Evolutionary conservation across 2,329 filamentous ascomycete species (phyloP).

Genomic region (Aspergillus transmontanensis): DNA sequence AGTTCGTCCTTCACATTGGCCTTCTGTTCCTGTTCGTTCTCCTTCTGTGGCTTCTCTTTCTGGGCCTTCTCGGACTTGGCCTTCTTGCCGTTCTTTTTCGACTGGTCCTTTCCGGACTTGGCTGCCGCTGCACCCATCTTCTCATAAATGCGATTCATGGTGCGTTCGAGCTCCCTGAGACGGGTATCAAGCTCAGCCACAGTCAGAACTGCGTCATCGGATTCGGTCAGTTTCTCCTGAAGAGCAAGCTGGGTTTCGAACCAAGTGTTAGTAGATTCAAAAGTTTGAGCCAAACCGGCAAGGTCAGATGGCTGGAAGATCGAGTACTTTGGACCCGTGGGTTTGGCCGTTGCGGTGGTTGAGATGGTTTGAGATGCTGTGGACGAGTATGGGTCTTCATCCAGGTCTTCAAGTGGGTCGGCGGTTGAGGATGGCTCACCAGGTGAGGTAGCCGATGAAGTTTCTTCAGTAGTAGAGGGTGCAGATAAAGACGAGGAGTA

Average conservation of each 20-base stretch:
- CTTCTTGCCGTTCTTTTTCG: conserved; percentile 31
- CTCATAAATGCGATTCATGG: conserved; percentile 39
- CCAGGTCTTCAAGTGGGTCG: conserved; percentile 71
- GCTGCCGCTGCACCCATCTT: conserved; percentile 50
- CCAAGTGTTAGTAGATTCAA: conserved; percentile 70
- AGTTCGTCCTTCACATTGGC: conserved; percentile 16
- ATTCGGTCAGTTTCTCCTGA: conserved; percentile 70
- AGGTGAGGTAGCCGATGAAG: background rate
- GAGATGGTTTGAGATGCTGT: conserved; percentile 40
- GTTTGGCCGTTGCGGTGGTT: conserved; percentile 36
- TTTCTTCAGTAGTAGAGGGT: conserved; percentile 38
- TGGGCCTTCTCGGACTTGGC: conserved; percentile 32
- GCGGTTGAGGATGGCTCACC: conserved; percentile 47
- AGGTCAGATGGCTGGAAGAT: conserved; percentile 76
- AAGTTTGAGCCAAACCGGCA: conserved; percentile 62
- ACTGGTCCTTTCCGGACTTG: conserved; percentile 24
- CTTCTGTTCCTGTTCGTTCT: conserved; percentile 25
- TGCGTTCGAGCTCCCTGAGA: conserved; percentile 67
- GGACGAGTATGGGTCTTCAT: conserved; percentile 63
- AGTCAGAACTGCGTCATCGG: conserved; percentile 74
- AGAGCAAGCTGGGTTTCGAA: conserved; percentile 69
- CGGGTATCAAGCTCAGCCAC: conserved; percentile 71
- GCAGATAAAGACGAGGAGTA: conserved; percentile 57
- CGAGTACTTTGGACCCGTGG: conserved; percentile 59
- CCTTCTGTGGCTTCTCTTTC: conserved; percentile 20